These are phyloP conservation scores for Exophiala sp. DNA, from an alignment of 2,329 filamentous ascomycete genomes.

Conservation along the genomic window DNA sequence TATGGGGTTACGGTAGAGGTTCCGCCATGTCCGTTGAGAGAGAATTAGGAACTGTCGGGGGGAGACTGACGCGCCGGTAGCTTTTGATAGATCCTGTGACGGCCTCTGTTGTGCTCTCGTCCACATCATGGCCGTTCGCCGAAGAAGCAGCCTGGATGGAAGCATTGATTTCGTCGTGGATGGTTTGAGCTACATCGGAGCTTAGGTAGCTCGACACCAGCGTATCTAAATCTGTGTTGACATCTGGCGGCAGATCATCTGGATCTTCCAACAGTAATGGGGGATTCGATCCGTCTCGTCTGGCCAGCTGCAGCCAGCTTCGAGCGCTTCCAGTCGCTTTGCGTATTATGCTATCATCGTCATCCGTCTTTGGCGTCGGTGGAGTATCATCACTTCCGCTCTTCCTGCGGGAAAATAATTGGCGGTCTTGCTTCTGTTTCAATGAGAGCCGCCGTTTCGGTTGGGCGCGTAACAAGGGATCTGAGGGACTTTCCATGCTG, in stretches of 20 bases:
- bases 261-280: conserved; percentile 65
- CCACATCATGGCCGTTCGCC: conserved; percentile 62
- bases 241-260: conserved; percentile 54
- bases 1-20: conserved; percentile 94
- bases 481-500: conserved; percentile 63
- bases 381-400: conserved; percentile 45
- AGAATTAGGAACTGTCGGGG: conserved; percentile 82
- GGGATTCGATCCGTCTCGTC: conserved; percentile 49
- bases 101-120: conserved; percentile 40
- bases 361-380: conserved; percentile 57
- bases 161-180: conserved; percentile 70
- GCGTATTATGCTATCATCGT: conserved; percentile 50
- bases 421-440: conserved; percentile 76
- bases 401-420: conserved; percentile 81
- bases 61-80: conserved; percentile 73
- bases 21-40: conserved; percentile 88
- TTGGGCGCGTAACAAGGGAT: conserved; percentile 59
- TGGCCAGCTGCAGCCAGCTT: conserved; percentile 56
- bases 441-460: conserved; percentile 72
- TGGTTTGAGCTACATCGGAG: conserved; percentile 69
- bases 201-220: conserved; percentile 69
- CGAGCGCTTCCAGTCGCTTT: conserved; percentile 39
- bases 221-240: conserved; percentile 70
- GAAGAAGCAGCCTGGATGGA: conserved; percentile 59
- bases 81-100: conserved; percentile 57